Evolutionary conservation across 768 basidiomycete species (phyloP).

Genomic region (Tubosaeta brunneosetosa): DNA sequence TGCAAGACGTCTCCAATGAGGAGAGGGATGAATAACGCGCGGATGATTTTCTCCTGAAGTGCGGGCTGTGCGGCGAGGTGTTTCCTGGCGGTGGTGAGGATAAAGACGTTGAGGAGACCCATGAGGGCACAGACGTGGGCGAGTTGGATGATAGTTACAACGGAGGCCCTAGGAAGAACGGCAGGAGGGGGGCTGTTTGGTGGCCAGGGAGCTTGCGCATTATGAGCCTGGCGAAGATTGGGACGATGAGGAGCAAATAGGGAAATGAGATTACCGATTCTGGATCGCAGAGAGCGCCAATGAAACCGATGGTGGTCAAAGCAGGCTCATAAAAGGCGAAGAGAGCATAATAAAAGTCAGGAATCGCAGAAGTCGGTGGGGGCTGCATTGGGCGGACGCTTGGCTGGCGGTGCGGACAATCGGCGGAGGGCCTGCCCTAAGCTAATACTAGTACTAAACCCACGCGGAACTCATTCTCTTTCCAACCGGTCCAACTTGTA

Average conservation of each 20-base stretch:
- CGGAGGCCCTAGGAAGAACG: slow-evolving; percentile 53
- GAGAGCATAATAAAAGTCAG: slow-evolving; percentile 66
- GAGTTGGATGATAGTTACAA: slow-evolving; percentile 69
- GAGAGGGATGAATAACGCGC: slow-evolving; percentile 60
- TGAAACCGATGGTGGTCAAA: slow-evolving; percentile 57
- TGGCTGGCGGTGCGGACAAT: background rate
- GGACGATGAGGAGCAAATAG: background rate
- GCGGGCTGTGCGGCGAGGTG: slow-evolving; percentile 56
- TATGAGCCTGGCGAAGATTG: slow-evolving; percentile 49
- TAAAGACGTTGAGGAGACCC: slow-evolving; percentile 64
- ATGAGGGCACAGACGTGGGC: slow-evolving; percentile 74
- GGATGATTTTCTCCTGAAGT: slow-evolving; percentile 68
- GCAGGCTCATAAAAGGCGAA: slow-evolving; percentile 75
- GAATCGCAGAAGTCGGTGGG: slow-evolving; percentile 60
- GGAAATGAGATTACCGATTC: slow-evolving; percentile 43
- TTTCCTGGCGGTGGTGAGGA: slow-evolving; percentile 56
- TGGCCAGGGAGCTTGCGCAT: slow-evolving; percentile 74
- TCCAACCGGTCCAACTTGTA: slow-evolving; percentile 51
- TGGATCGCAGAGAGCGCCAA: slow-evolving; percentile 64
- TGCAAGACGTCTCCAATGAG: slow-evolving; percentile 67
- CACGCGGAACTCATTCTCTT: background rate
- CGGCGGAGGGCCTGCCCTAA: background rate
- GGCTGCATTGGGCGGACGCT: slow-evolving; percentile 30
- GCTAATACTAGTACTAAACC: background rate
- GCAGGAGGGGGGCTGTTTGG: slow-evolving; percentile 41